Evolutionary conservation across 495 filamentous ascomycete genomes (phyloP).

Genomic region (Apiosordaria backusii): DNA sequence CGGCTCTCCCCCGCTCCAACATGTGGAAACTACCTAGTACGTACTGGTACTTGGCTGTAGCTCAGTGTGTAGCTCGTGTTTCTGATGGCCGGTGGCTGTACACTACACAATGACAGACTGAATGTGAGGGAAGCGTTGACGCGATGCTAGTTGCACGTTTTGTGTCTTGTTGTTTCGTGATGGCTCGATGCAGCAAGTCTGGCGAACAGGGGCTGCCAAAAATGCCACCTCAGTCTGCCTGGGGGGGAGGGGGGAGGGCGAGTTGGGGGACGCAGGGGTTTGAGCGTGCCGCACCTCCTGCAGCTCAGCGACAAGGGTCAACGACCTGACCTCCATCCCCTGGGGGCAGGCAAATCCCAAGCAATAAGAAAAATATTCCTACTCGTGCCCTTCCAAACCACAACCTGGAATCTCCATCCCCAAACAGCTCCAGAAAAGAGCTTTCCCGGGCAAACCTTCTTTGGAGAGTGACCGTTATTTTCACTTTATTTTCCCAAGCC

Average conservation of each 20-base stretch:
- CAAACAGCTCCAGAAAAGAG: background rate
- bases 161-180: background rate
- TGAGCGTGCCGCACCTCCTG: constrained; percentile 25
- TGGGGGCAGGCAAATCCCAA: constrained; percentile 16
- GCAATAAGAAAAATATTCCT: constrained; percentile 14
- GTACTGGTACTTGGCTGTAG: no score
- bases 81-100: no score
- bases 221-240: no score
- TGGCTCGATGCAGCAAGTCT: background rate
- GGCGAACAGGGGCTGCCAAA: background rate
- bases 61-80: no score
- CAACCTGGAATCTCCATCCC: background rate
- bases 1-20: background rate
- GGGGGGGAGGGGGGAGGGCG: constrained; percentile 1
- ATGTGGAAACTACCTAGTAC: background rate
- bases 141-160: background rate
- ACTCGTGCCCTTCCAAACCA: constrained; percentile 1
- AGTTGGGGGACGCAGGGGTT: constrained; percentile 26
- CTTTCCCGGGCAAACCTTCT: background rate
- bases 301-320: constrained; percentile 29
- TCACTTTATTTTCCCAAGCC: background rate
- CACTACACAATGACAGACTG: no score
- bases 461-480: no score
- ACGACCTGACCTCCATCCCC: background rate
- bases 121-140: no score